These are phyloP conservation scores for Fusarium sulawesiense DNA, from an alignment of 2,329 filamentous ascomycete genomes.

Conservation along the genomic window DNA sequence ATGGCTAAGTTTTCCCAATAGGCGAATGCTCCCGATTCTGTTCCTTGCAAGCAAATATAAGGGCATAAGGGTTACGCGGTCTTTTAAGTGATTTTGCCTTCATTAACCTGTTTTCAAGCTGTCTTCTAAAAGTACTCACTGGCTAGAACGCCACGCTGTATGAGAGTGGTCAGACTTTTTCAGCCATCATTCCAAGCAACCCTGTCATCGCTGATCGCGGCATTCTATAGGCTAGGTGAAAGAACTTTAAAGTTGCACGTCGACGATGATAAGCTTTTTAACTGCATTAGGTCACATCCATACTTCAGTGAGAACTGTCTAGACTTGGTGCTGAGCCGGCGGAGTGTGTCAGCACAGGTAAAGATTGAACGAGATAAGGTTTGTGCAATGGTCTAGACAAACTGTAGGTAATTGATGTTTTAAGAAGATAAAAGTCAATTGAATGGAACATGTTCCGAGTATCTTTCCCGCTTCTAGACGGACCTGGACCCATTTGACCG, in stretches of 20 bases:
- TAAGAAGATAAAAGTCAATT: neutral
- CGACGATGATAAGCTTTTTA: neutral
- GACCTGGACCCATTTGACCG: no score
- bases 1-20: neutral
- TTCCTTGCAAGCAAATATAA: neutral
- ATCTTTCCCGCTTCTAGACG: neutral
- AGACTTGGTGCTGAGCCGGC: neutral
- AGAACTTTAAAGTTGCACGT: neutral
- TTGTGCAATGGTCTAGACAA: neutral
- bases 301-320: neutral
- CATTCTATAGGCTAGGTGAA: neutral
- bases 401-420: neutral
- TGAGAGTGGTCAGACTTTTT: neutral
- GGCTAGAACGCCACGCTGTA: neutral
- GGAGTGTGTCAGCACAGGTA: neutral
- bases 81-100: neutral
- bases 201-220: neutral
- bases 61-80: no score
- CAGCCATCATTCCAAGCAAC: neutral
- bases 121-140: no score
- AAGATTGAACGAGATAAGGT: neutral
- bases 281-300: neutral
- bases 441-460: neutral
- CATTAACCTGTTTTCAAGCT: neutral
- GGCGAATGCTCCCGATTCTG: neutral